Base-by-base conservation (phyloP, 2,329 filamentous ascomycete species). In the Monosporascus sp. region DNA sequence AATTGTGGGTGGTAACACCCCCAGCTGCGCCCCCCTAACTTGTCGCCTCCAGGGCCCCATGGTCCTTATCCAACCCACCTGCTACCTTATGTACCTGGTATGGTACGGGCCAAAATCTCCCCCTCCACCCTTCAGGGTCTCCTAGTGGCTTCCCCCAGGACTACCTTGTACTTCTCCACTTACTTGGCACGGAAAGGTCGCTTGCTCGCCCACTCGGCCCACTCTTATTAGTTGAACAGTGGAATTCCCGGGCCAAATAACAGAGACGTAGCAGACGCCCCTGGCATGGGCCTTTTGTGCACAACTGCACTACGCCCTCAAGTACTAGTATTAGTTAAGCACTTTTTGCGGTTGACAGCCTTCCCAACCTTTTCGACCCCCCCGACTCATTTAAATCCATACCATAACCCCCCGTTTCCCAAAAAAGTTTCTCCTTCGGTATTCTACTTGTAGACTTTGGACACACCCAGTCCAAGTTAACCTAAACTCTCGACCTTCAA, bases 321-420 rank as follows among this genome's bases (percentile, higher is more conserved):
- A 17, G 19, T 49, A 37, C 47, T 37, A 11, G 27, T 37, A 20
- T 43, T 43, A 43, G 40, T 24, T 43, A 20, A 43, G 40, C 2
- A 11, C 9, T n/a, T 20, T 20, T 43, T 43, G 51, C 52, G 51
- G 48, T 53, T 53, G 51, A 54, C 51, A 52, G 51, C 49, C 48
- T 51, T 52, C 52, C 57, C 55, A 37, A 37, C 43, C 48, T 52
- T 55, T 46, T 49, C 54, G 51, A 52, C 52, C 49, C 49, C 50
- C 59, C 60, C 59, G 59, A 61, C 59, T 65, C 64, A 66, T 69
- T 68, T 70, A 68, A 66, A 68, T 65, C 59, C 65, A 64, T 61
- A 65, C 59, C 62, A 64, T 60, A 62, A 61, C 66, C 65, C 66
- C 65, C 66, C 63, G 31, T 65, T 58, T 59, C 59, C 64, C 63